Base-by-base conservation (phyloP, 345 rosid species). In the Eucalyptus polybractea region DNA sequence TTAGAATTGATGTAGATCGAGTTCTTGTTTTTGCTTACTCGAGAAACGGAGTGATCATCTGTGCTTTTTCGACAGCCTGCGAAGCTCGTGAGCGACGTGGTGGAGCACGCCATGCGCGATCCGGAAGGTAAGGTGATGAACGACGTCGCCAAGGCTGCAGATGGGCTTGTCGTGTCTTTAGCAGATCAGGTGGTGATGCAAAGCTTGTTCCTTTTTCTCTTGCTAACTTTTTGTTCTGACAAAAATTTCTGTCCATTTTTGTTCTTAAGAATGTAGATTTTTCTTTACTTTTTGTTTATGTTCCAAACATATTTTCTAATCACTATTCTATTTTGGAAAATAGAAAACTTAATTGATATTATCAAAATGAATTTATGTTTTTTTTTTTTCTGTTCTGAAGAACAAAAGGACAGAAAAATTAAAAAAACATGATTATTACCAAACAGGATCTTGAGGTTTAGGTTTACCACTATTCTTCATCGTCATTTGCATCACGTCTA, bases 121-220 rank as follows among this genome's bases (percentile, higher is more conserved):
- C 97, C 97, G 21, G 99, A 97, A 90, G 97, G 97, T 89, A 92
- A 92, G 91, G 91, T 91, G 81, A 94, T 96, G 95, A 96, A 96
- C 89, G 99, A 96, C 58, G 95, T 95, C 86, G 94, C 94, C 90
- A 96, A 96, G 91, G 99, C 95, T 93, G 97, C 99, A 47, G 99
- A 98, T 93, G 94, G 95, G 91, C 98, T 98, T 89, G 98, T 98
- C 90, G 94, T 99, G 88, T 98, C 99, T 95, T 94, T 97, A 90
- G 98, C 99, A 76, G 95, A 95, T 91, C 96, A 96, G 98, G 99
- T 90, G 90, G 90, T 31, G 80, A 22, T 86, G 27, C 87, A 25
- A 86, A 67, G 7, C 21, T 49, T 50, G 58, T 11, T 42, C 51
- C 87, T 67, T 67, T 67, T 31, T 53, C 56, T 53, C 56, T 53